These are phyloP conservation scores for Entonaema liquescens DNA, from an alignment of 495 filamentous ascomycete genomes.

Conservation along the genomic window DNA sequence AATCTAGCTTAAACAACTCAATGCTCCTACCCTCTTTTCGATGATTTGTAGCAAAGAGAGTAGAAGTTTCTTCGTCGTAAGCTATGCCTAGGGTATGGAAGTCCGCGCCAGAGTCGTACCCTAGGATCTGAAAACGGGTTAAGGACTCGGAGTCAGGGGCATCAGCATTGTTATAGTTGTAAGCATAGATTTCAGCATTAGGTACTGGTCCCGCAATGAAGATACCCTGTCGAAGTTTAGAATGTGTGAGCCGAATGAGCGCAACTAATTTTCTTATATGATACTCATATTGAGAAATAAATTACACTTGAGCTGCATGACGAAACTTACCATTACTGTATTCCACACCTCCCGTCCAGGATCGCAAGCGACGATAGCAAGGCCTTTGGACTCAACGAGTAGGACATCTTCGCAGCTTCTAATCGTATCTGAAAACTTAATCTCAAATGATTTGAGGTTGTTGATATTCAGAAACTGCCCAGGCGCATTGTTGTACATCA, in stretches of 20 bases:
- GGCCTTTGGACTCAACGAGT: conserved; percentile 46
- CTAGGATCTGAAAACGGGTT: conserved; percentile 44
- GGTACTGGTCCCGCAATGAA: conserved; percentile 39
- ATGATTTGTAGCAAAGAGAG: conserved; percentile 47
- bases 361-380: conserved; percentile 56
- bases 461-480: conserved; percentile 42
- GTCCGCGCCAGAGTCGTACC: conserved; percentile 42
- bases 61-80: conserved; percentile 48
- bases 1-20: conserved; percentile 65
- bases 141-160: conserved; percentile 40
- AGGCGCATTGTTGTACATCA: conserved; percentile 44
- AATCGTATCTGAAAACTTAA: conserved; percentile 51
- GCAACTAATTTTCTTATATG: neutral
- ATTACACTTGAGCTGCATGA: neutral
- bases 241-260: neutral
- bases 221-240: conserved; percentile 30
- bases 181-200: conserved; percentile 50
- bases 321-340: conserved; percentile 57
- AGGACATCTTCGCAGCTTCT: conserved; percentile 60
- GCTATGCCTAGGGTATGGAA: conserved; percentile 60
- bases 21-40: conserved; percentile 45
- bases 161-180: conserved; percentile 44
- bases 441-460: conserved; percentile 38
- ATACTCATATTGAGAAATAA: neutral
- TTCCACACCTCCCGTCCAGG: conserved; percentile 57